These are phyloP conservation scores for Fusarium nisikadoi DNA, from an alignment of 2,329 filamentous ascomycete genomes.

Conservation along the genomic window DNA sequence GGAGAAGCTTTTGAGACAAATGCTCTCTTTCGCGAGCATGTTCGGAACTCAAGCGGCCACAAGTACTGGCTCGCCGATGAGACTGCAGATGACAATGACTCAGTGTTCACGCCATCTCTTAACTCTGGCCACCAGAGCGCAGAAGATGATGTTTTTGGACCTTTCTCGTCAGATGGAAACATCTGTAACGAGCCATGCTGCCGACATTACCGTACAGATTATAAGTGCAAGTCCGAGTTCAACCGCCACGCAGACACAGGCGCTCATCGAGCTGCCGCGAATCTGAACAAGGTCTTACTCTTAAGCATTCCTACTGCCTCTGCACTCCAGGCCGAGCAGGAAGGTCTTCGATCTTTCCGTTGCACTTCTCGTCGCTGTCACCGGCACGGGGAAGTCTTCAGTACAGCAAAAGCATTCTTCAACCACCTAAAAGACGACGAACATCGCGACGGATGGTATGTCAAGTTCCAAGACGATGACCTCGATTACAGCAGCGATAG, in stretches of 20 bases:
- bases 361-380: slow-evolving; percentile 33
- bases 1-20: slow-evolving; percentile 7
- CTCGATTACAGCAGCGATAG: not conserved
- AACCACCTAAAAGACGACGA: slow-evolving; percentile 10
- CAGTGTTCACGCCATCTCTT: not conserved
- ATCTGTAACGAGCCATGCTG: slow-evolving; percentile 37
- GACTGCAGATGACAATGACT: not conserved
- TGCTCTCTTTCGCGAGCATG: slow-evolving; percentile 13
- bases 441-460: slow-evolving; percentile 6
- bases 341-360: slow-evolving; percentile 22
- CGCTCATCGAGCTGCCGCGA: slow-evolving; percentile 23
- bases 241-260: slow-evolving; percentile 20
- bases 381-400: slow-evolving; percentile 13
- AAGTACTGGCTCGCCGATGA: not conserved
- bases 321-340: slow-evolving; percentile 25
- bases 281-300: slow-evolving; percentile 16
- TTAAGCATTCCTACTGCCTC: not conserved
- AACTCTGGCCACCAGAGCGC: not conserved
- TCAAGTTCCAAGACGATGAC: not conserved
- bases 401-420: slow-evolving; percentile 6
- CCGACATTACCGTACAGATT: slow-evolving; percentile 23
- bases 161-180: not conserved
- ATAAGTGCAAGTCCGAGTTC: slow-evolving; percentile 27
- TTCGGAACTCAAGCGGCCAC: slow-evolving; percentile 6
- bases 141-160: not conserved